These are phyloP conservation scores for Clarireedia homoeocarpa DNA, from an alignment of 2,329 filamentous ascomycete genomes.

Conservation along the genomic window DNA sequence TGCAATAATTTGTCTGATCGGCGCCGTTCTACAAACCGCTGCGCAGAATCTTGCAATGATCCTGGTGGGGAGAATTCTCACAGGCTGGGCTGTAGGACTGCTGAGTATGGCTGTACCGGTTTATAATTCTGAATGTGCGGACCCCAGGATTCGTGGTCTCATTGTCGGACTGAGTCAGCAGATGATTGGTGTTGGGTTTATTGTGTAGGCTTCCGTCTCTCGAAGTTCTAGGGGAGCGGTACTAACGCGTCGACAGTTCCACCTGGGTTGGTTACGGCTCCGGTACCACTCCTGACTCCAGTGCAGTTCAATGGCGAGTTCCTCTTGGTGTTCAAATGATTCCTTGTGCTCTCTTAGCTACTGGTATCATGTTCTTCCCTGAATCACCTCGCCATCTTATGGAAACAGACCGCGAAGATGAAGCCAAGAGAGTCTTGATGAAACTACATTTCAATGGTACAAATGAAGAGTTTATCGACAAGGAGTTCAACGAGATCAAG, in stretches of 20 bases:
- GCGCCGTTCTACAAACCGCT: slow-evolving; percentile 52
- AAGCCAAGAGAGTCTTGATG: slow-evolving; percentile 60
- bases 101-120: slow-evolving; percentile 57
- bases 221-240: neutral
- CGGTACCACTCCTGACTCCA: slow-evolving; percentile 11
- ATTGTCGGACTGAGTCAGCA: slow-evolving; percentile 57
- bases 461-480: slow-evolving; percentile 50
- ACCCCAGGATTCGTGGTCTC: slow-evolving; percentile 53
- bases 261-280: slow-evolving; percentile 52
- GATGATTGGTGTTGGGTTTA: slow-evolving; percentile 54
- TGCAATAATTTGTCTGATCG: slow-evolving; percentile 49
- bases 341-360: slow-evolving; percentile 52
- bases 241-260: slow-evolving; percentile 32
- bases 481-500: slow-evolving; percentile 52
- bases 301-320: slow-evolving; percentile 23
- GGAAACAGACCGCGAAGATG: slow-evolving; percentile 56
- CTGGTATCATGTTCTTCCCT: slow-evolving; percentile 64
- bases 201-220: slow-evolving; percentile 16
- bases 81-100: slow-evolving; percentile 50
- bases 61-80: slow-evolving; percentile 50
- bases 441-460: slow-evolving; percentile 60
- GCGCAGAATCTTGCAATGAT: slow-evolving; percentile 46
- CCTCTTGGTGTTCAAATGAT: slow-evolving; percentile 49
- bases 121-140: slow-evolving; percentile 58
- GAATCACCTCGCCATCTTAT: slow-evolving; percentile 70